Evolutionary conservation across 1,284 basidiomycete species (phyloP).

Genomic region (Leccinum solheimii): DNA sequence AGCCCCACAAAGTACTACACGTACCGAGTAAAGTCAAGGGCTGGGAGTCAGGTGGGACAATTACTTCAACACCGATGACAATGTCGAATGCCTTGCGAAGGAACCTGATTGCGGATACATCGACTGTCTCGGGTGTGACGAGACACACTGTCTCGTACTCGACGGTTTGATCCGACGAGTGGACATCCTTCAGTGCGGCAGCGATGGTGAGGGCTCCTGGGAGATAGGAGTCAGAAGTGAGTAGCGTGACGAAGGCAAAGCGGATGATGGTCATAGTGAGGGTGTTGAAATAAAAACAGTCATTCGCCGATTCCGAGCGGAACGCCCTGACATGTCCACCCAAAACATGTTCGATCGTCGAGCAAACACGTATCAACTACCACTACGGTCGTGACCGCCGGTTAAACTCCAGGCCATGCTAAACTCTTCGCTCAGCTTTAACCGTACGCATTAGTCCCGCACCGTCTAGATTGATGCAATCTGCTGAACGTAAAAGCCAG

Average conservation of each 20-base stretch:
- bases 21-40: constrained; percentile 82
- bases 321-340: background rate
- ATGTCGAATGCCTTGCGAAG: constrained; percentile 81
- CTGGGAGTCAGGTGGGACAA: constrained; percentile 62
- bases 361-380: constrained; percentile 17
- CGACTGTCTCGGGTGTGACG: constrained; percentile 90
- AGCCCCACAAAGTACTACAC: constrained; percentile 6
- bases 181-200: constrained; percentile 80
- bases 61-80: constrained; percentile 90
- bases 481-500: constrained; percentile 37
- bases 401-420: constrained; percentile 7
- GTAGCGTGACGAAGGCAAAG: constrained; percentile 85
- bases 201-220: constrained; percentile 88
- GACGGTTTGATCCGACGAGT: constrained; percentile 57
- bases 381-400: no score
- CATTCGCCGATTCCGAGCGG: background rate
- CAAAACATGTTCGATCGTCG: background rate
- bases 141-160: constrained; percentile 88
- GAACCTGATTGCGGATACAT: constrained; percentile 81
- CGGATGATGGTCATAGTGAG: constrained; percentile 54
- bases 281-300: constrained; percentile 20
- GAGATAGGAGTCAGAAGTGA: constrained; percentile 89
- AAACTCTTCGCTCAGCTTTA: constrained; percentile 36
- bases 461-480: background rate
- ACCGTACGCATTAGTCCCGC: constrained; percentile 35